A percentile compares a stretch with the other conserved stretches of the same genome.
These are phyloP conservation scores for Nakazawaea peltata DNA, from an alignment of 805 yeast species.

Conservation along the genomic window DNA sequence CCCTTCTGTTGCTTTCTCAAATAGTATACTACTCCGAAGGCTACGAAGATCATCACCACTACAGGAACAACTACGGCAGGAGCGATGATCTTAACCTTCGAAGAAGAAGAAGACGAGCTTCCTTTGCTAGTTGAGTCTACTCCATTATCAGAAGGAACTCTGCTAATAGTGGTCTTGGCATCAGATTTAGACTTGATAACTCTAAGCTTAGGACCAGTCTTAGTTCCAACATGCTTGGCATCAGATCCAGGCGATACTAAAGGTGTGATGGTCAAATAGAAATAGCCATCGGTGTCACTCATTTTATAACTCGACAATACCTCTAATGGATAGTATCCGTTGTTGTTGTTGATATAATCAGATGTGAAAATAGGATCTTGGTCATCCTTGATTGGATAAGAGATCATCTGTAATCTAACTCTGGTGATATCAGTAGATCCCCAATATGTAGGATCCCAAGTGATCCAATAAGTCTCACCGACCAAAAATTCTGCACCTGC, in stretches of 20 bases:
- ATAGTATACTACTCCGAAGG: slow-evolving; percentile 23
- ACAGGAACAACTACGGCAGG: slow-evolving; percentile 38
- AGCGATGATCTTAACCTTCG: slow-evolving; percentile 23
- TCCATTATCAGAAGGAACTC: slow-evolving; percentile 34
- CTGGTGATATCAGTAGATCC: slow-evolving; percentile 24
- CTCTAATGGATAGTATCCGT: slow-evolving; percentile 31
- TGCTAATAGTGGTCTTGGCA: slow-evolving; percentile 21
- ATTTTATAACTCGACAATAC: slow-evolving; percentile 20
- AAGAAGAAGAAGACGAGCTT: slow-evolving; percentile 3
- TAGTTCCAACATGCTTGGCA: slow-evolving; percentile 29
- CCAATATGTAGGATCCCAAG: slow-evolving; percentile 40
- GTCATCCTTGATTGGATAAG: slow-evolving; percentile 27
- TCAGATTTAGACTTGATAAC: slow-evolving; percentile 23
- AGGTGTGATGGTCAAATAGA: slow-evolving; percentile 31
- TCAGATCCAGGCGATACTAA: slow-evolving; percentile 23
- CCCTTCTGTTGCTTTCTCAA: slow-evolving; percentile 19
- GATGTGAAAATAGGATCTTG: slow-evolving; percentile 25
- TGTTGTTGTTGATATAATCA: slow-evolving; percentile 24
- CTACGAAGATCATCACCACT: slow-evolving; percentile 22
- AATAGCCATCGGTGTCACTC: slow-evolving; percentile 22
- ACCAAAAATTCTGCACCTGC: slow-evolving; percentile 36
- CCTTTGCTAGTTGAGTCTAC: slow-evolving; percentile 6
- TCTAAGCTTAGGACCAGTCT: slow-evolving; percentile 31
- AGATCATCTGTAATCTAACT: slow-evolving; percentile 24
- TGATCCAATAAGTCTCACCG: slow-evolving; percentile 40